A percentile compares a stretch with the other conserved stretches of the same genome.
These are phyloP conservation scores for Hirschfeldia incana DNA, from an alignment of 345 rosid genomes.

Conservation along the genomic window DNA sequence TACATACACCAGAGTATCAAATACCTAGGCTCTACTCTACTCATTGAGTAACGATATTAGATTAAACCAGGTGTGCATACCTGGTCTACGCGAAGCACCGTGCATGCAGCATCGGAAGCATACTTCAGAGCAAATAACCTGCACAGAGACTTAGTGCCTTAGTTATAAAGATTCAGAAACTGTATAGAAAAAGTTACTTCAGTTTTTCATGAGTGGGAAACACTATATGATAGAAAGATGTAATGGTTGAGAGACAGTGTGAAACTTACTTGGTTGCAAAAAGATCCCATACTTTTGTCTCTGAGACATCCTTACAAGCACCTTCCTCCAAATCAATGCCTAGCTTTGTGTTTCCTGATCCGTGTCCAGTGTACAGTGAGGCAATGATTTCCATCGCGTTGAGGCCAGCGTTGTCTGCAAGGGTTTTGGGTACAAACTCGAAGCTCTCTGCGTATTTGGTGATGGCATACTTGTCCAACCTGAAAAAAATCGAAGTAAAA, in stretches of 20 bases:
- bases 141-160: constrained; percentile 12
- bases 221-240: too few species aligned
- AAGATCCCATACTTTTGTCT: constrained; percentile 81
- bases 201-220: too few species aligned
- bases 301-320: constrained; percentile 69
- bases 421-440: constrained; percentile 90
- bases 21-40: background rate
- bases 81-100: constrained; percentile 97
- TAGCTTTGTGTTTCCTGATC: constrained; percentile 82
- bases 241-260: background rate
- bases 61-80: constrained; percentile 36
- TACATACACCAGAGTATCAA: constrained; percentile 10
- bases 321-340: constrained; percentile 91
- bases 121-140: constrained; percentile 92
- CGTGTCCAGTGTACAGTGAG: constrained; percentile 85
- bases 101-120: constrained; percentile 97
- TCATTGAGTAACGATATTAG: background rate
- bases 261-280: constrained; percentile 72
- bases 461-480: constrained; percentile 96
- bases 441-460: constrained; percentile 96
- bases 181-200: background rate
- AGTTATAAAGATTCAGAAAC: background rate
- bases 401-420: constrained; percentile 96
- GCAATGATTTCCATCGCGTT: constrained; percentile 96
- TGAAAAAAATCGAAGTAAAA: constrained; percentile 22